These are phyloP conservation scores for Cystobasidium sp. DNA, from an alignment of 1,284 basidiomycete genomes.

Conservation along the genomic window DNA sequence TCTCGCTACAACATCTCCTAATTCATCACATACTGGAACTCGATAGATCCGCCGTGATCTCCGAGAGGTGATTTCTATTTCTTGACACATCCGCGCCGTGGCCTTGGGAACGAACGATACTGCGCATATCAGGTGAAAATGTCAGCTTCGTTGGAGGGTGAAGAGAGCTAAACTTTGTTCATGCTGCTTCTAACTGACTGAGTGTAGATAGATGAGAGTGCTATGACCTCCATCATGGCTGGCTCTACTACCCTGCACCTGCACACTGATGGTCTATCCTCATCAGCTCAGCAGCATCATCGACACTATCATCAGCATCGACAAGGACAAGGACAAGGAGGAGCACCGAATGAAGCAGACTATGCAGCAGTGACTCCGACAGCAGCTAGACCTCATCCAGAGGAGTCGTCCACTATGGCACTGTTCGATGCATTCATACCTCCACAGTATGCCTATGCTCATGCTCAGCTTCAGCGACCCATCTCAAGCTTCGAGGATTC, in stretches of 20 bases:
- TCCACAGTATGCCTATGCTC: conserved; percentile 2
- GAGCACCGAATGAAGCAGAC: conserved; percentile 16
- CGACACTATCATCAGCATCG: neutral
- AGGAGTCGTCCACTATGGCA: conserved; percentile 6
- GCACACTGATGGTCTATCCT: conserved; percentile 1
- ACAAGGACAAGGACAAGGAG: neutral
- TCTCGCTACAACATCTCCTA: no score
- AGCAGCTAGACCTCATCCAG: conserved; percentile 20
- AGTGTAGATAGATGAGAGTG: no score
- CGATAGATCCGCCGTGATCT: no score
- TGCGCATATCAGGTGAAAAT: no score
- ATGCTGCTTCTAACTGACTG: no score
- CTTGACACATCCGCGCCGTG: no score
- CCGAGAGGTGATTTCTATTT: no score
- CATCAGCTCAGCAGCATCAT: neutral
- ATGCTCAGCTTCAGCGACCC: neutral
- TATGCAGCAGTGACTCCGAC: conserved; percentile 24
- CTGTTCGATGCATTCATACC: conserved; percentile 11
- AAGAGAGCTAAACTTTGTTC: no score
- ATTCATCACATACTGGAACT: no score
- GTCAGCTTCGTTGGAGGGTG: no score
- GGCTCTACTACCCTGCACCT: conserved; percentile 14
- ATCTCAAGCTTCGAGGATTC: no score
- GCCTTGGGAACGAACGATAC: no score
- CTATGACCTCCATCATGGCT: neutral